Evolutionary conservation across 2,329 filamentous ascomycete genomes (phyloP), one percentile per base, ranked within the genome.

Genomic region (Phialemoniopsis sp.): DNA sequence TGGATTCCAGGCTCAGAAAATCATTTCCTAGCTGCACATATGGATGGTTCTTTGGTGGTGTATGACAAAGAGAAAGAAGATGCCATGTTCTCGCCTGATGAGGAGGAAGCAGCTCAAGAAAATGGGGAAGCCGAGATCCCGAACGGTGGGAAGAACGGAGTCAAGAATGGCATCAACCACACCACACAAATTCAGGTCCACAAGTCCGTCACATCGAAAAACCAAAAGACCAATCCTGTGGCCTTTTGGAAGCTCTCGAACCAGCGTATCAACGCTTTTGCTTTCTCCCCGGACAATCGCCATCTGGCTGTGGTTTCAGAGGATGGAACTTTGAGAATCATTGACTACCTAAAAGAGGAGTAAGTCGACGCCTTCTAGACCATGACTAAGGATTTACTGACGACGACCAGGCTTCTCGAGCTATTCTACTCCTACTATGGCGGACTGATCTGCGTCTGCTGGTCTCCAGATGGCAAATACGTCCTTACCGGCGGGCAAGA

Each of bases 11-110:
- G 89, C 19, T 95, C 91, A 7, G 93, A 98, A 56, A 94, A 87
- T 47, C 70, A 95, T 13, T 97, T 98, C 56, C 71, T 98, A 34
- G 90, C 90, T 10, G 85, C 89, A 10, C 90, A 97, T 58, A 87
- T 89, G 72, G 90, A 98, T 55, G 93, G 93, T 2, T 85, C 85
- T 3, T 63, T 98, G 33, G 78, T 98, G 3, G 89, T 97, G 2
- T 98, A 97, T 52, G 93, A 98, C 63, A 98, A 97, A 64, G 90
- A 96, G 56, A 95, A 93, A 58, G 90, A 96, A 47, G 90, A 96
- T 57, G 82, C 83, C 1, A 72, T 81, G 2, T 93, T 95, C 53
- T 72, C 79, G 4, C 75, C 85, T 0, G 89, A 95, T 56, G 76
- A 85, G 28, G 70, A 78, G 40, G 57, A 46, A 8, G 38, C 39